Percentiles rank a stretch among this genome's conserved stretches.
phyloP scores from a whole-genome alignment of 169 alveolate genomes.

The Eimeria tenella region DNA sequence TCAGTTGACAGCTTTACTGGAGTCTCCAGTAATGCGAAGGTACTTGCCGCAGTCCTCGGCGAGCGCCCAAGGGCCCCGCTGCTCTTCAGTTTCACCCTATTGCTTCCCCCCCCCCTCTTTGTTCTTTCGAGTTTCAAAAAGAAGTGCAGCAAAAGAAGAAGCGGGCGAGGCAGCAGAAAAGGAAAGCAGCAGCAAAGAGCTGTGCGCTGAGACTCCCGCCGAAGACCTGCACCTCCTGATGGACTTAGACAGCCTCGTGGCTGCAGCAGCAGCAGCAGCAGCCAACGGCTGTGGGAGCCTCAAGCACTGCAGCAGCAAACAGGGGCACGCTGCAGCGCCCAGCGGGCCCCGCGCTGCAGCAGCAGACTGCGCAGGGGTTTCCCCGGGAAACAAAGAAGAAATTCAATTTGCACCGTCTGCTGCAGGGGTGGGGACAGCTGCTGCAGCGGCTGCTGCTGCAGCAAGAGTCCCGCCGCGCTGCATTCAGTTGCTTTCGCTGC shows the following conservation, averaged over 20 bases:
- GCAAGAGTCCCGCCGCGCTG: constrained; percentile 35
- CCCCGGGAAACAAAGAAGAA: not conserved
- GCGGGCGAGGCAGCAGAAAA: not conserved
- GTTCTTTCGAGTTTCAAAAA: not conserved
- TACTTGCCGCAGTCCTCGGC: not conserved
- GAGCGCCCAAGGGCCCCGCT: not conserved
- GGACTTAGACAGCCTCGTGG: constrained; percentile 8
- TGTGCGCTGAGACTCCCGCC: not conserved
- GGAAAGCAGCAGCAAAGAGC: not conserved
- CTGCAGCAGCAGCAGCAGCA: not conserved
- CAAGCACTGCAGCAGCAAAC: not conserved
- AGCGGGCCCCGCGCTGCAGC: not conserved
- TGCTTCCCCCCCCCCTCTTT: constrained; percentile 44
- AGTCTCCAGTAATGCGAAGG: constrained; percentile 40
- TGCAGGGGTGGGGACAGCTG: not conserved
- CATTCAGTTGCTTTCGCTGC: constrained; percentile 42
- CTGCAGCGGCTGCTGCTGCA: not conserved
- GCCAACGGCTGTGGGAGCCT: constrained; percentile 63
- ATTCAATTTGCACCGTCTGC: not conserved
- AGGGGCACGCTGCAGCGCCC: not conserved
- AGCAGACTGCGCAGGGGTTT: not conserved
- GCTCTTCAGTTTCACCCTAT: constrained; percentile 17
- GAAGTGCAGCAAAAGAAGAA: not conserved
- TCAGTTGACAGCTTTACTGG: constrained; percentile 55
- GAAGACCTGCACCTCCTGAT: not conserved